These are phyloP conservation scores for Phaeolepiota aurea DNA, from an alignment of 768 basidiomycete species.

Conservation along the genomic window DNA sequence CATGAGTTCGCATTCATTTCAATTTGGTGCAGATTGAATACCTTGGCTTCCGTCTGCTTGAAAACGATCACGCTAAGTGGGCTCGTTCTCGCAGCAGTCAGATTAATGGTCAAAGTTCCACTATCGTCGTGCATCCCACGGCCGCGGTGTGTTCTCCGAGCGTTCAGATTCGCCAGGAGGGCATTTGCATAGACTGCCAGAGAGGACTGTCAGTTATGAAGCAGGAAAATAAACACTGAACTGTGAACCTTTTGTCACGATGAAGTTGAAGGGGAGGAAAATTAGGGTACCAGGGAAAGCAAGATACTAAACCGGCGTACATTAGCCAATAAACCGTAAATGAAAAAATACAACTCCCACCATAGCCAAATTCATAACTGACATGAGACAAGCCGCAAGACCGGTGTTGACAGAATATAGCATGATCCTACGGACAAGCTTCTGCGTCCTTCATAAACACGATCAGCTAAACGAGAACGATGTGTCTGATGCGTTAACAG, in stretches of 20 bases:
- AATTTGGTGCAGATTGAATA: no score
- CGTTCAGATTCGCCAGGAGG: not conserved
- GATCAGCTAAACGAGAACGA: no score
- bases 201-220: no score
- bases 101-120: not conserved
- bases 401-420: constrained; percentile 1
- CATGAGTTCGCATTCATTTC: not conserved
- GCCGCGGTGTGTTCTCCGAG: not conserved
- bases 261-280: constrained; percentile 1
- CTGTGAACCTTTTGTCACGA: constrained; percentile 1
- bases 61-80: not conserved
- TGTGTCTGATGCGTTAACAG: no score
- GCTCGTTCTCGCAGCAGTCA: not conserved
- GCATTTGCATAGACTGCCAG: not conserved
- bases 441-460: not conserved
- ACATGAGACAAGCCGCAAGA: not conserved
- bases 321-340: no score
- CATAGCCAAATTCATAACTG: not conserved
- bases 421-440: not conserved
- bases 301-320: not conserved
- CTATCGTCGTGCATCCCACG: not conserved
- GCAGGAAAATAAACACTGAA: no score
- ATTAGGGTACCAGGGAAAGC: not conserved
- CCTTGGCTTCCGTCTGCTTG: not conserved
- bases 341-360: no score